Conservation (phyloP, 768 basidiomycete species). For the Coprinellus micaceus region DNA sequence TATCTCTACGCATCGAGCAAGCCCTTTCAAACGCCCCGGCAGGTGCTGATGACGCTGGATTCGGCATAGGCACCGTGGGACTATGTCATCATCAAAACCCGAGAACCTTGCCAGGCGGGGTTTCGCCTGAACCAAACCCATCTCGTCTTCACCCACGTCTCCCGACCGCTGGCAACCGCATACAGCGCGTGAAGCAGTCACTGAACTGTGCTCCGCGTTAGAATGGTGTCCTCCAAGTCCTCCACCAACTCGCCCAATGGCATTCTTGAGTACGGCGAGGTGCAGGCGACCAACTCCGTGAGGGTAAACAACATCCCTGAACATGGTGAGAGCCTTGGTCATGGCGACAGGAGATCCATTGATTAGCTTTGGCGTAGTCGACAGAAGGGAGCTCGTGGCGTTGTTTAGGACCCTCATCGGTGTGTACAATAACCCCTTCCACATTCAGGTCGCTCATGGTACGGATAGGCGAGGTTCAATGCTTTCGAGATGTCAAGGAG, state of each 20-base stretch:
- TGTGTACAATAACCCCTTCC: conserved; percentile 18
- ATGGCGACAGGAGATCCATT: background rate
- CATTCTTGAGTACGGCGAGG: conserved; percentile 28
- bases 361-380: conserved; percentile 10
- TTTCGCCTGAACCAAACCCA: no score
- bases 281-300: conserved; percentile 35
- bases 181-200: no score
- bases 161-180: background rate
- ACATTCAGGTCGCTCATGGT: background rate
- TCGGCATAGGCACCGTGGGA: no score
- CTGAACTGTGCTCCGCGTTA: background rate
- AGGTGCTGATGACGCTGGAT: no score
- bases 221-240: conserved; percentile 1
- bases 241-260: conserved; percentile 5
- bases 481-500: conserved; percentile 39
- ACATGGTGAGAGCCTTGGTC: conserved; percentile 26
- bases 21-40: no score
- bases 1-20: no score
- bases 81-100: no score
- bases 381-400: conserved; percentile 45
- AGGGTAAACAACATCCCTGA: conserved; percentile 47
- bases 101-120: no score
- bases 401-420: conserved; percentile 59
- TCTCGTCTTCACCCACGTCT: background rate
- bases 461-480: conserved; percentile 47